Conservation (phyloP, 805 yeast species). For the Ogataea corticis region DNA sequence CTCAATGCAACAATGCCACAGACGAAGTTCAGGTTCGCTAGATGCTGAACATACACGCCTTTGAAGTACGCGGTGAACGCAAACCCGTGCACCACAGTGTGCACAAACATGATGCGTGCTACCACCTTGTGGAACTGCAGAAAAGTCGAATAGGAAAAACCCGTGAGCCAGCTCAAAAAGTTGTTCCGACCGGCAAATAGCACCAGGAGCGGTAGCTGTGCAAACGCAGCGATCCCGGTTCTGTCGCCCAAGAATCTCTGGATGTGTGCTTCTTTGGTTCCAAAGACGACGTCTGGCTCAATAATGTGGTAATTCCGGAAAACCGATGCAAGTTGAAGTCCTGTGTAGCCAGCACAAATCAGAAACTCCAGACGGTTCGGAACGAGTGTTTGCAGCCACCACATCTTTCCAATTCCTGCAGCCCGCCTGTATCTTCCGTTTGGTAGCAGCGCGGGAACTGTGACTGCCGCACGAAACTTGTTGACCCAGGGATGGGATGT, state of each 20-base stretch:
- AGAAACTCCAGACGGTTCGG: constrained; percentile 38
- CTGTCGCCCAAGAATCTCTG: constrained; percentile 34
- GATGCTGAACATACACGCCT: constrained; percentile 5
- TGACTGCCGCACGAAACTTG: constrained; percentile 35
- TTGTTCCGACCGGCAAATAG: constrained; percentile 52
- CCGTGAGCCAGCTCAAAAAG: constrained; percentile 43
- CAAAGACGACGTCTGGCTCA: constrained; percentile 26
- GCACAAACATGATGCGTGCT: constrained; percentile 43
- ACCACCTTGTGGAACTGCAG: constrained; percentile 66
- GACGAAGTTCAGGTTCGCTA: constrained; percentile 20
- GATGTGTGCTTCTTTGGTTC: constrained; percentile 36
- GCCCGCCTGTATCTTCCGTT: constrained; percentile 21
- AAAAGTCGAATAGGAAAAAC: constrained; percentile 44
- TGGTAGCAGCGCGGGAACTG: constrained; percentile 40
- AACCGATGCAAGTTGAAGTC: constrained; percentile 26
- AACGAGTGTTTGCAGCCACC: constrained; percentile 19
- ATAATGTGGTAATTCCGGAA: constrained; percentile 18
- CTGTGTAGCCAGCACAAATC: constrained; percentile 28
- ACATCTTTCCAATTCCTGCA: constrained; percentile 13
- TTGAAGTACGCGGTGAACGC: constrained; percentile 29
- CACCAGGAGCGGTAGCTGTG: constrained; percentile 41
- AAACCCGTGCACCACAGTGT: constrained; percentile 35
- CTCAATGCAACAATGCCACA: constrained; percentile 44
- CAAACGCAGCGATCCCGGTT: constrained; percentile 43
- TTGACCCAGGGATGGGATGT: constrained; percentile 35